Evolutionary conservation across 2,329 filamentous ascomycete species (phyloP), one percentile per base, ranked within the genome.

Genomic region (Aspergillus sp.): DNA sequence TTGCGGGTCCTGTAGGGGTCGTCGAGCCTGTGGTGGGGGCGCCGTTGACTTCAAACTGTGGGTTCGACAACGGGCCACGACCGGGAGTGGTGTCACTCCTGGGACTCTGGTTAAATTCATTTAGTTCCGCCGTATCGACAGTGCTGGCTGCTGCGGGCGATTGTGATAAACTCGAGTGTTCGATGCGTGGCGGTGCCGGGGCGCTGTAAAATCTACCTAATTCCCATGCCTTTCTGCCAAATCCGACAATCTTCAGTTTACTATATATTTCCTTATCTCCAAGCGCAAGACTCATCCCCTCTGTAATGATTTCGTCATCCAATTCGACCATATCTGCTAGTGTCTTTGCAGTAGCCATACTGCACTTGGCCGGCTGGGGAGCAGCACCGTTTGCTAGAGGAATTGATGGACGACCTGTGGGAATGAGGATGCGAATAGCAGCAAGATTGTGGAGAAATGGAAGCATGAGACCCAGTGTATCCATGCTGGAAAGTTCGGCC

Each of bases 401-500:
- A 4, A 54, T 34, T 2, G 50, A 19, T 7, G 46, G 39, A n/a
- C 53, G 35, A 0, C 47, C 48, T 5, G 58, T 62, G 7, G 69
- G 67, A 8, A 68, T 57, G 9, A 74, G 53, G 19, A 74, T 51
- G 8, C 71, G 64, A 5, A 74, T 42, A 0, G 68, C 69, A 19
- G 53, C 54, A 6, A 71, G 51, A 9, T 70, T 68, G 6, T 63
- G 59, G 33, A 70, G 61, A 46, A 68, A 65, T 30, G 70, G 70
- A 29, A 69, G 52, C 8, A 72, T 52, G 37, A 70, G 49, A 6
- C 59, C 54, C 13, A 70, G 41, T 9, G 64, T 60, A 8, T 72
- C 64, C 54, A 72, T 58, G 50, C 63, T 64, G 31, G 59, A 58
- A 11, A 65, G 50, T 8, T 72, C 65, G 11, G 76, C 66, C 6